phyloP scores from a whole-genome alignment of 345 rosid genomes.

The Adansonia digitata region DNA sequence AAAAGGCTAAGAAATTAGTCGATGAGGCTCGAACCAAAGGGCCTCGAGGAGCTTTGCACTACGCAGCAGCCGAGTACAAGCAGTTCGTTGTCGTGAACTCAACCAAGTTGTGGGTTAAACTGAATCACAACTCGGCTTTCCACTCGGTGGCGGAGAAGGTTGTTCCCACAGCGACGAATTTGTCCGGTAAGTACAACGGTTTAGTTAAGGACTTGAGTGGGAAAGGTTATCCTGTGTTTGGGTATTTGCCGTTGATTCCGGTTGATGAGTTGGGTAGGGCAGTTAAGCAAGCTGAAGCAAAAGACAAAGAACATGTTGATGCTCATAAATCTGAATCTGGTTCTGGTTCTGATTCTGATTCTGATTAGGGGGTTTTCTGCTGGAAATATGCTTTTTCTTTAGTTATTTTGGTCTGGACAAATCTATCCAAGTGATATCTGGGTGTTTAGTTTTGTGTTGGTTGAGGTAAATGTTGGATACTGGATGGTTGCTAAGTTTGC shows the following conservation, averaged over 20 bases:
- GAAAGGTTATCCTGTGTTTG: constrained; percentile 52
- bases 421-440: neutral
- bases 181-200: constrained; percentile 48
- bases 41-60: constrained; percentile 46
- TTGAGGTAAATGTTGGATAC: neutral
- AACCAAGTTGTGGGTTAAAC: constrained; percentile 51
- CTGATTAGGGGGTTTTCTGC: neutral
- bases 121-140: constrained; percentile 41
- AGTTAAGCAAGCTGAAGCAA: constrained; percentile 38
- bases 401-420: neutral
- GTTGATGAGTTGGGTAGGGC: constrained; percentile 57
- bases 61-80: constrained; percentile 50
- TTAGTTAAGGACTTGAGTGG: constrained; percentile 32
- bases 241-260: constrained; percentile 64
- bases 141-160: constrained; percentile 44
- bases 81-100: constrained; percentile 40
- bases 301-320: constrained; percentile 29
- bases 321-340: constrained; percentile 1
- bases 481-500: neutral
- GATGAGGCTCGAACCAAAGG: constrained; percentile 55
- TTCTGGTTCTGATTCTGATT: neutral
- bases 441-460: neutral
- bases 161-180: constrained; percentile 53
- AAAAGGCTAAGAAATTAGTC: constrained; percentile 45
- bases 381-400: neutral